A percentile compares a stretch with the other conserved stretches of the same genome.
These are phyloP conservation scores for Tylopilus sp. DNA, from an alignment of 768 basidiomycete genomes.

Conservation along the genomic window DNA sequence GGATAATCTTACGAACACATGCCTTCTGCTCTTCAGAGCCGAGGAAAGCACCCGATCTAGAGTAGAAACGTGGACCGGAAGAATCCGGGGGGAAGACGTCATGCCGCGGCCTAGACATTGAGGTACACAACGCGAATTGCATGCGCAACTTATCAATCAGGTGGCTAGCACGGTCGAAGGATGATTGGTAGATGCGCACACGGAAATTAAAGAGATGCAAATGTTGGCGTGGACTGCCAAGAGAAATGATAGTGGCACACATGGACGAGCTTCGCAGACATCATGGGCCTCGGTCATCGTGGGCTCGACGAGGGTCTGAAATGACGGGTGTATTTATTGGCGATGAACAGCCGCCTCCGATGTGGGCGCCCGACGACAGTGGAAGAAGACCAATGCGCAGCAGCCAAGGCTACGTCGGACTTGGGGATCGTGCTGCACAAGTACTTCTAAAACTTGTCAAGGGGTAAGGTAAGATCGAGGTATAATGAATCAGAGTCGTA, in stretches of 20 bases:
- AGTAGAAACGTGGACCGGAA: neutral
- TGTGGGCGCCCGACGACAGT: neutral
- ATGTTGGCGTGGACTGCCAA: neutral
- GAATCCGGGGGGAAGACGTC: neutral
- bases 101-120: neutral
- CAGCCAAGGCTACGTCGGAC: neutral
- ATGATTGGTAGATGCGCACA: constrained; percentile 1
- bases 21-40: neutral
- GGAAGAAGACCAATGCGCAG: neutral
- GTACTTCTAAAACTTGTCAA: neutral
- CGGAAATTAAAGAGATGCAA: neutral
- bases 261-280: neutral
- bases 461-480: neutral
- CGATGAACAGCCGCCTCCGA: neutral
- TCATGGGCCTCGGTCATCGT: neutral
- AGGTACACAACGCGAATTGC: neutral
- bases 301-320: neutral
- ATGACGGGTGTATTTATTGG: neutral
- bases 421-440: neutral
- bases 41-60: neutral
- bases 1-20: neutral
- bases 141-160: neutral
- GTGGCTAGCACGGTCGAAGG: neutral
- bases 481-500: neutral
- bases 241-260: neutral